Conservation (phyloP, 2,329 filamentous ascomycete genomes). For the Colletotrichum limetticola region DNA sequence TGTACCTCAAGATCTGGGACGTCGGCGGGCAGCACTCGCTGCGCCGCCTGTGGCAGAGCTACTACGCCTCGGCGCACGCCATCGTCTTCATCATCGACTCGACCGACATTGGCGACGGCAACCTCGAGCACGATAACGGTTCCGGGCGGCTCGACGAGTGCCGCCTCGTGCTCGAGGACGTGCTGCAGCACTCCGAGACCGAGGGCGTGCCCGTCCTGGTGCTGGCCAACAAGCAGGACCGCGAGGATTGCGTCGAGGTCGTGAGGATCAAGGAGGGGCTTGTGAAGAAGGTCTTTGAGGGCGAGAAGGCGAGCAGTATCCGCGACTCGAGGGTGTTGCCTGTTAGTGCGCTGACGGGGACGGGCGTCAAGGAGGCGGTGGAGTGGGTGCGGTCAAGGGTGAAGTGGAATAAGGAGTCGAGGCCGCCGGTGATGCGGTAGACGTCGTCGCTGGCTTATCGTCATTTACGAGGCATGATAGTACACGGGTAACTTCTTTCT, state of each 20-base stretch:
- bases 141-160: conserved; percentile 84
- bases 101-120: conserved; percentile 89
- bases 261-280: conserved; percentile 97
- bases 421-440: conserved; percentile 93
- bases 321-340: conserved; percentile 92
- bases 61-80: conserved; percentile 93
- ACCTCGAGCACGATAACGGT: conserved; percentile 62
- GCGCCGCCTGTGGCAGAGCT: conserved; percentile 93
- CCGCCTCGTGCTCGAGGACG: conserved; percentile 86
- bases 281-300: conserved; percentile 95
- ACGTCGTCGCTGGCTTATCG: no score
- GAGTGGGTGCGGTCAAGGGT: conserved; percentile 94
- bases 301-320: conserved; percentile 86
- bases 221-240: conserved; percentile 96
- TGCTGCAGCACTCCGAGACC: conserved; percentile 86
- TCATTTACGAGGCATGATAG: conserved; percentile 27
- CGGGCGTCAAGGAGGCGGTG: conserved; percentile 93
- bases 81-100: conserved; percentile 98
- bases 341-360: conserved; percentile 87
- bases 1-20: conserved; percentile 99
- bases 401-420: conserved; percentile 94
- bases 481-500: neutral
- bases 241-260: conserved; percentile 97
- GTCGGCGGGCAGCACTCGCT: conserved; percentile 93
- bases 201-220: conserved; percentile 93